These are phyloP conservation scores for Russula dissimulans DNA, from an alignment of 768 basidiomycete genomes.

Conservation along the genomic window DNA sequence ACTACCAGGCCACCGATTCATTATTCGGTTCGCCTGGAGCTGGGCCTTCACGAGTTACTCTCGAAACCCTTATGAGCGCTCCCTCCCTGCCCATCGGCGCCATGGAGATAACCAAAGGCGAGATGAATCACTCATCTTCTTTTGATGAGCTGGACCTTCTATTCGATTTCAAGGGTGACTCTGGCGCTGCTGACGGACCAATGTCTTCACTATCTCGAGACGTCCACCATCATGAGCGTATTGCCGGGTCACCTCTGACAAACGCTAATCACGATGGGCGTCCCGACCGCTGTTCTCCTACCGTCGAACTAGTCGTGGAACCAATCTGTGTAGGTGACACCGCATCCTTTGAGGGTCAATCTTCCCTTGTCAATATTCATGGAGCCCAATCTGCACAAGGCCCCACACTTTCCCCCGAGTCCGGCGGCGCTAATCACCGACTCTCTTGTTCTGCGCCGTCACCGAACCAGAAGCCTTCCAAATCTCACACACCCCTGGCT, in stretches of 20 bases:
- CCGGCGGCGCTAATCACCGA: not conserved
- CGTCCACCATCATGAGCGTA: not conserved
- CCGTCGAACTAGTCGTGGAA: not conserved
- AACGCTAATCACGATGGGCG: not conserved
- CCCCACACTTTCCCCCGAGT: not conserved
- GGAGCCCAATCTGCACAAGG: not conserved
- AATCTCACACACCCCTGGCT: not conserved
- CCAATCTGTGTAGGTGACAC: not conserved
- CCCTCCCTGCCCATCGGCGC: not conserved
- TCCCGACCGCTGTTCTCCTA: not conserved
- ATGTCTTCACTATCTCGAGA: not conserved
- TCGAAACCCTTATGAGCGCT: not conserved
- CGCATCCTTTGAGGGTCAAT: not conserved
- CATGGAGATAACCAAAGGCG: not conserved
- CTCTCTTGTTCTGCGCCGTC: not conserved
- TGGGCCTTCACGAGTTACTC: not conserved
- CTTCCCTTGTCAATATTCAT: not conserved
- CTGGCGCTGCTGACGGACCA: not conserved
- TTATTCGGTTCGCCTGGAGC: not conserved
- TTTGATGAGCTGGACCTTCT: not conserved
- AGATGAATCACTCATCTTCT: not conserved
- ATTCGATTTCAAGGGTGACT: not conserved
- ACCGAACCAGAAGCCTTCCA: not conserved
- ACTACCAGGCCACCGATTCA: not conserved
- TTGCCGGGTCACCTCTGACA: not conserved